Evolutionary conservation across 1,284 basidiomycete genomes (phyloP), one percentile per base, ranked within the genome.

Genomic region (Tilletia indica): DNA sequence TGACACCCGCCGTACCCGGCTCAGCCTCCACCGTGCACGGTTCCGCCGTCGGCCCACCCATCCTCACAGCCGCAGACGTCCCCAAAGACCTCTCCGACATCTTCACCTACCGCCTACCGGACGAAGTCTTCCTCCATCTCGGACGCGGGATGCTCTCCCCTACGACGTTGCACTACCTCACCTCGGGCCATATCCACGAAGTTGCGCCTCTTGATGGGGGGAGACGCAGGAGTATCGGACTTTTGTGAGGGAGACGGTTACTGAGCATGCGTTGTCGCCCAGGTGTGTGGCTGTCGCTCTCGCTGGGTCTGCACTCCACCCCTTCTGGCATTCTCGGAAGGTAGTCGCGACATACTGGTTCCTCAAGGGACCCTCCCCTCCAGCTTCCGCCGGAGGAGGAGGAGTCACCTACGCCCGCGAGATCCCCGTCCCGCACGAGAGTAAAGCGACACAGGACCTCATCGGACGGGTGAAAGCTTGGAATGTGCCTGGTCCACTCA

Each of bases 61-160:
- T 84, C 61, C 78, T 91, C 66, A 93, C 92, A 0, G 89, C 91
- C 0, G 90, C 91, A 34, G 96, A 98, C 78, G 90, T 99, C 48
- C 96, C 96, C 0, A 85, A 87, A 58, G 96, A 99, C 86, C 87
- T 99, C 49, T 92, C 97, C 83, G 94, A 97, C 69, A 92, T 99
- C 76, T 99, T 98, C 86, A 97, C 94, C 2, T 88, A 93, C 83
- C 91, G 94, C 48, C 88, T 99, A 19, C 96, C 97, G 0, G 96
- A 99, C 85, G 95, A 99, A 84, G 88, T 98, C 72, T 98, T 96
- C 87, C 96, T 92, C 85, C 96, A 97, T 84, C 89, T 99, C 72
- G 97, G 94, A 64, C 90, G 94, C 19, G 96, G 96, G 6, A 88
- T 99, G 36, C 86, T 98, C 71, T 90, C 91, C 12, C 91, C 94